Percentiles rank a stretch among this genome's conserved stretches.
Evolutionary conservation across 1,284 basidiomycete genomes (phyloP).

Genomic region (Peniophora sp.): DNA sequence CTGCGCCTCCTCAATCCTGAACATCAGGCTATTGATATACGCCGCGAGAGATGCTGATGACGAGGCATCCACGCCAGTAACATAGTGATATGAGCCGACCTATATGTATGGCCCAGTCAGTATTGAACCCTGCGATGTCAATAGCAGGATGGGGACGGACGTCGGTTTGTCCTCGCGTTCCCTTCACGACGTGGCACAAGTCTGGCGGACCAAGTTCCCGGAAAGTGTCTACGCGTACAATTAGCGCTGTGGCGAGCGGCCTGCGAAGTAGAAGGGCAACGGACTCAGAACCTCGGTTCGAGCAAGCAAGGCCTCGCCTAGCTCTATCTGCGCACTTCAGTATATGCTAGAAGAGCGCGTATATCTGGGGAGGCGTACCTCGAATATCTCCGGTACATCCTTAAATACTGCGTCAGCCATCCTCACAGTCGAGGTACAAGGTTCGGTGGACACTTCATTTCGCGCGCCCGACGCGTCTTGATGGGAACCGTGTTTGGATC

Average conservation of each 20-base stretch:
- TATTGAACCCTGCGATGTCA: constrained; percentile 4
- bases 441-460: no score
- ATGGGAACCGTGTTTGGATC: no score
- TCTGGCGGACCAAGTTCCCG: constrained; percentile 97
- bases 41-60: constrained; percentile 96
- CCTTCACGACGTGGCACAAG: constrained; percentile 94
- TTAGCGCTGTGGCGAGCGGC: constrained; percentile 6
- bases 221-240: constrained; percentile 68
- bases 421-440: no score
- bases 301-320: constrained; percentile 85
- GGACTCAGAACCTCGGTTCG: constrained; percentile 88
- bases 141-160: constrained; percentile 45
- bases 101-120: no score
- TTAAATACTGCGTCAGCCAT: constrained; percentile 36
- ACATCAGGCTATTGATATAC: constrained; percentile 96
- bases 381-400: constrained; percentile 66
- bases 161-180: constrained; percentile 78
- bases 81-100: constrained; percentile 91
- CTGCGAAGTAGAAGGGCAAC: constrained; percentile 25
- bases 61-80: constrained; percentile 95
- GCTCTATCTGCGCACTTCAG: constrained; percentile 57
- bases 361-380: constrained; percentile 31
- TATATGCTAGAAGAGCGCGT: background rate
- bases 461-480: no score
- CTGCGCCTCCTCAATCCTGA: constrained; percentile 85